Conservation (phyloP, 1,284 basidiomycete species). For the Cutaneotrichosporon sp. region DNA sequence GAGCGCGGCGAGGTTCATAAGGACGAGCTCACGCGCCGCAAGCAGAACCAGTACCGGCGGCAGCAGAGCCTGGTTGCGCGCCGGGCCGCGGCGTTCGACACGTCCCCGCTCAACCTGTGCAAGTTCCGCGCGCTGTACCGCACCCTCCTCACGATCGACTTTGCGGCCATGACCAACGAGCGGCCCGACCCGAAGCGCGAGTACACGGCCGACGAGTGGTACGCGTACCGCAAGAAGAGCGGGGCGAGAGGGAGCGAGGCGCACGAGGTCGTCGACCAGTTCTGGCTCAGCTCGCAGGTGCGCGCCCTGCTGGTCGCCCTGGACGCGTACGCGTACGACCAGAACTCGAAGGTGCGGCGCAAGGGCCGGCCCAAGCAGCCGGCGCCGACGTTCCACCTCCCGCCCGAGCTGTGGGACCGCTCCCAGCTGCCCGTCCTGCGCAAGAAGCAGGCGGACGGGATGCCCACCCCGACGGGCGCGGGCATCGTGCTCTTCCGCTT, state of each 20-base stretch:
- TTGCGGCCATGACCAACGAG: constrained; percentile 46
- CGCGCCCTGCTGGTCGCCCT: constrained; percentile 40
- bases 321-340: constrained; percentile 41
- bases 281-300: constrained; percentile 42
- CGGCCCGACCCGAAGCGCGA: constrained; percentile 40
- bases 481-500: constrained; percentile 49
- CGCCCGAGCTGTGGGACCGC: constrained; percentile 42
- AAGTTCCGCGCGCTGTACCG: constrained; percentile 47
- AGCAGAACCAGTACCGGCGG: constrained; percentile 50
- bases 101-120: constrained; percentile 47
- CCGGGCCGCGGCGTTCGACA: constrained; percentile 44
- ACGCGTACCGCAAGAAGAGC: constrained; percentile 43
- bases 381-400: constrained; percentile 49
- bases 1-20: constrained; percentile 46
- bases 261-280: constrained; percentile 49
- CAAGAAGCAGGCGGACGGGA: constrained; percentile 40
- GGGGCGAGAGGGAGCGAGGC: constrained; percentile 34
- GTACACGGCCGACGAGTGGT: constrained; percentile 50
- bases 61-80: constrained; percentile 50
- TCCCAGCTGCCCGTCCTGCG: constrained; percentile 37
- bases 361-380: constrained; percentile 50
- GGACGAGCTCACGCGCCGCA: constrained; percentile 46
- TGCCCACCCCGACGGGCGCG: constrained; percentile 34
- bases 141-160: constrained; percentile 52
- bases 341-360: constrained; percentile 29